Conservation (phyloP, 768 basidiomycete genomes). For the Russula virescens region DNA sequence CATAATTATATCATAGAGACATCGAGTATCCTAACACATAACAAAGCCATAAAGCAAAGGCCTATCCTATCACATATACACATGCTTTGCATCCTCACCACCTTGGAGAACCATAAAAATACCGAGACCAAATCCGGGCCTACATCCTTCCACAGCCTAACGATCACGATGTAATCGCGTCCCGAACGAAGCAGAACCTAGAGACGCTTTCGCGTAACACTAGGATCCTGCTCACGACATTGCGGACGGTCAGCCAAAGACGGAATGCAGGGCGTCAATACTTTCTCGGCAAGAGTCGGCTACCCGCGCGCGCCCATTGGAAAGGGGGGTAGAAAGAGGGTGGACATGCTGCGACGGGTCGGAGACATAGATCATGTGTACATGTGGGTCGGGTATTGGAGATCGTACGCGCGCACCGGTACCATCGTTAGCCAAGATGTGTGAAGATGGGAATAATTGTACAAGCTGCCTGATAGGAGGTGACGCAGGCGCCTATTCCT, state of each 20-base stretch:
- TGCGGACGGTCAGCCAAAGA: not conserved
- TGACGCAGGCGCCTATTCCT: conserved; percentile 16
- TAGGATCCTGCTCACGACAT: not conserved
- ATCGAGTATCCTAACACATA: not conserved
- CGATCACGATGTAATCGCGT: not conserved
- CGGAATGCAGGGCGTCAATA: conserved; percentile 1
- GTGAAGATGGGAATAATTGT: conserved; percentile 2
- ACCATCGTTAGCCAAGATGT: conserved; percentile 7
- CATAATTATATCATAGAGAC: no score
- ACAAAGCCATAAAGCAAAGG: not conserved
- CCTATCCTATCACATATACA: not conserved
- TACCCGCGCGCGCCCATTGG: not conserved
- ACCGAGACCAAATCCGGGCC: not conserved
- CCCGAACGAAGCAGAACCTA: not conserved
- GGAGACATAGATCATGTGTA: conserved; percentile 17
- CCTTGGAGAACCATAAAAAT: conserved; percentile 12
- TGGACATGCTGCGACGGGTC: not conserved
- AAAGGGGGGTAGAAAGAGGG: not conserved
- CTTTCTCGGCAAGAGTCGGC: not conserved
- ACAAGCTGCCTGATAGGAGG: conserved; percentile 18
- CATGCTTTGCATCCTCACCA: not conserved
- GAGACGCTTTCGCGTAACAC: not conserved
- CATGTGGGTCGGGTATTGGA: conserved; percentile 14
- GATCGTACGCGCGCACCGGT: not conserved
- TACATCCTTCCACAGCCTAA: conserved; percentile 1